These are phyloP conservation scores for Mycosphaerella sp. DNA, from an alignment of 2,329 filamentous ascomycete species.

Conservation along the genomic window DNA sequence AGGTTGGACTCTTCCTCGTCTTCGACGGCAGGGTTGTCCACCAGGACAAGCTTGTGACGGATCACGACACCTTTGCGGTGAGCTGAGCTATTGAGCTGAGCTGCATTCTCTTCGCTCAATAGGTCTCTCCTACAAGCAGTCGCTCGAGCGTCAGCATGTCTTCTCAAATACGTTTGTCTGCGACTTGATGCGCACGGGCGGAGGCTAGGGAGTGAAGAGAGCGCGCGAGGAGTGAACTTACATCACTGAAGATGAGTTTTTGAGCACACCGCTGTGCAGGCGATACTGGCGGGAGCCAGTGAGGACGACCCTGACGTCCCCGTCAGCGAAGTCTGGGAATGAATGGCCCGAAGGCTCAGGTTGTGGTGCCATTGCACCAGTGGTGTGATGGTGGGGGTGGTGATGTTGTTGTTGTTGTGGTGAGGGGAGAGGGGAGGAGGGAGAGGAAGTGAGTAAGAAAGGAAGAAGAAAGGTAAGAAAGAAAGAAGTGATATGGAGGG, in stretches of 20 bases:
- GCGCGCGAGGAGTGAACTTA: background rate
- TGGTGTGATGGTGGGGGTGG: background rate
- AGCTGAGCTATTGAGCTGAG: slow-evolving; percentile 28
- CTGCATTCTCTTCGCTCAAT: slow-evolving; percentile 23
- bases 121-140: slow-evolving; percentile 8
- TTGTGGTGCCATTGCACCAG: slow-evolving; percentile 1
- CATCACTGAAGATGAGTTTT: slow-evolving; percentile 20
- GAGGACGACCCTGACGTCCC: slow-evolving; percentile 37
- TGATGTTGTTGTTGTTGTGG: background rate
- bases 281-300: slow-evolving; percentile 33
- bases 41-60: slow-evolving; percentile 24
- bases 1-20: slow-evolving; percentile 9
- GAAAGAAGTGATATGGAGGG: background rate
- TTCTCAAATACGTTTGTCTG: too few species aligned
- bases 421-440: background rate
- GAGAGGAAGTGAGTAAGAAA: background rate
- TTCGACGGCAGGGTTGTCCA: slow-evolving; percentile 13
- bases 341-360: slow-evolving; percentile 2
- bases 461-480: too few species aligned
- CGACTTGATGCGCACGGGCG: too few species aligned
- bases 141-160: too few species aligned
- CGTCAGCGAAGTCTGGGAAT: slow-evolving; percentile 37
- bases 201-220: background rate
- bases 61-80: slow-evolving; percentile 22
- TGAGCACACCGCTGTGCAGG: slow-evolving; percentile 37